Evolutionary conservation across 441 rosid species (phyloP), one percentile per base, ranked within the genome.

Genomic region (Erodium trifolium): DNA sequence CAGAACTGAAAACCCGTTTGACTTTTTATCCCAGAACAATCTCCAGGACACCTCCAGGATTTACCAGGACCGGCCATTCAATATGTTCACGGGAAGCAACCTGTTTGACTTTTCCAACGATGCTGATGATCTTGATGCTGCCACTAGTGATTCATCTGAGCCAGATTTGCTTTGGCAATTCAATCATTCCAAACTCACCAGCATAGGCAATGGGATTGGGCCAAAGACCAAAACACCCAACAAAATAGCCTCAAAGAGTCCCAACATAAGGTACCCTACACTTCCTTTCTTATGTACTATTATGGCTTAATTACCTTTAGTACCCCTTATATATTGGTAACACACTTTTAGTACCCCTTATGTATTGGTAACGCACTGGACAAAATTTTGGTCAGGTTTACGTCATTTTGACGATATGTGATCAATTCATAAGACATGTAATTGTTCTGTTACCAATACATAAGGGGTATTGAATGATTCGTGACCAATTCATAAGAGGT

Each of bases 91-190:
- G 1, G 62, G 62, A 55, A 55, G 27, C 72, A 85, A 71, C 79
- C 76, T 73, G 55, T 80, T 81, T 69, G 82, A 79, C 57, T 68
- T 43, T 70, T 70, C 74, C 7, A 85, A 83, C 57, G 89, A 80
- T 47, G 70, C 75, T 64, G 96, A 89, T 62, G 97, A 93, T 79
- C 66, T 88, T 34, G 98, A 93, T 79, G 97, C 91, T 71, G 88
- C 81, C 70, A 88, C 97, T 39, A 89, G 97, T 69, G 97, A 93
- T 76, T 89, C 96, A 49, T 91, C 96, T 1, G 99, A 93, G 77
- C 85, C 88, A 71, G 95, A 93, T 78, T 79, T 88, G 86, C 88
- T 87, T 13, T 93, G 99, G 96, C 97, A 90, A 66, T 86, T 79
- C 71, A 91, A 84, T 79, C 96, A 87, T 66, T 67, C 92, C 78